Evolutionary conservation across 306 rosid genomes (phyloP), one percentile per base, ranked within the genome.

Genomic region (Dryas octopetala): DNA sequence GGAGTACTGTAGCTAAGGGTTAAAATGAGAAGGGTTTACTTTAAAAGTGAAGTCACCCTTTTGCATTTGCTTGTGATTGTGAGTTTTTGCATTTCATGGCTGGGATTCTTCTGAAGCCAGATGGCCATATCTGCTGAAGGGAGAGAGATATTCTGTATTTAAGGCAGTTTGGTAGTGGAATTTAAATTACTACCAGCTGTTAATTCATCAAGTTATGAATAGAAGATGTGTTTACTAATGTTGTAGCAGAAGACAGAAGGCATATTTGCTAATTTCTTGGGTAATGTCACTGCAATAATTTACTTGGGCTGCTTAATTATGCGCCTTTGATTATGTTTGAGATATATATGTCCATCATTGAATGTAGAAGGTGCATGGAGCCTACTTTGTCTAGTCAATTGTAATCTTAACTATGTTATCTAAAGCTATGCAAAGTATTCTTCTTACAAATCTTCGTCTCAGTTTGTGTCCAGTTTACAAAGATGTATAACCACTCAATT

Each of bases 11-110:
- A 2, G 38, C 38, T 32, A 32, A 72, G 5, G 66, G 26, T 58
- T 11, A 57, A 71, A 14, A 45, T 58, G 76, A 26, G 48, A 72
- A 72, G 38, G 76, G 58, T 15, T 44, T 12, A n/a, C 41, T 70
- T 53, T 17, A n/a, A 44, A 54, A 54, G 8, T 52, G 23, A 32
- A 52, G 38, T 40, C 54, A 17, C 58, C 46, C 50, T 59, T 72
- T 23, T 14, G 28, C 16, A 40, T 48, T 57, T 43, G 23, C 43
- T 19, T 26, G 12, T 73, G n/a, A 63, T 19, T 66, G 55, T 66
- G 43, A 66, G 71, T 73, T 59, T 59, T 59, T 59, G 32, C 76
- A 59, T 68, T n/a, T 23, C 57, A 73, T 58, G 76, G 67, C 38
- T 28, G 66, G 45, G 44, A 32, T 61, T 61, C 10, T 61, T 26